Evolutionary conservation across 169 alveolate genomes (phyloP).

Genomic region (Plasmodium gallinaceum): DNA sequence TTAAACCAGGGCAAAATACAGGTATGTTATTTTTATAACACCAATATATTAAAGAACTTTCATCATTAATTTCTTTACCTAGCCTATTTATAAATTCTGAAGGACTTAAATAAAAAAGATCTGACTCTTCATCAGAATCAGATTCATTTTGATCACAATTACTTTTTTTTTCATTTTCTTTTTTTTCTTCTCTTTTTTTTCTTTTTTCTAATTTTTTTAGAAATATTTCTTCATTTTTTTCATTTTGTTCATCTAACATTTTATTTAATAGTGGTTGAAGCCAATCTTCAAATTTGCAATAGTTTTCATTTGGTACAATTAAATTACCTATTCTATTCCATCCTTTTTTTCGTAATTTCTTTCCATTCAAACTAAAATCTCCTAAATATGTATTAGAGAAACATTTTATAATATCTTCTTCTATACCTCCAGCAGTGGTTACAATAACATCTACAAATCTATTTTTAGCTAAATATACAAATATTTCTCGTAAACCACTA

Average conservation of each 20-base stretch:
- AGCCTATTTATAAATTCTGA: conserved; percentile 92
- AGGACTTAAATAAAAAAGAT: conserved; percentile 91
- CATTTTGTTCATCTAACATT: conserved; percentile 92
- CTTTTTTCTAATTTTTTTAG: conserved; percentile 37
- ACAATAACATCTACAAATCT: conserved; percentile 95
- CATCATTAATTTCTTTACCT: conserved; percentile 97
- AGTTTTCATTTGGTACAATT: conserved; percentile 97
- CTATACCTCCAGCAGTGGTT: conserved; percentile 99
- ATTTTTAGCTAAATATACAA: conserved; percentile 94
- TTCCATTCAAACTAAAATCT: conserved; percentile 91
- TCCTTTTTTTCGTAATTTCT: conserved; percentile 94
- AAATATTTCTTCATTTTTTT: conserved; percentile 76
- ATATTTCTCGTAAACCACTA: conserved; percentile 96
- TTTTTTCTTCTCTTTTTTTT: neutral
- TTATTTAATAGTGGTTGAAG: conserved; percentile 95
- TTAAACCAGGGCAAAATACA: conserved; percentile 99
- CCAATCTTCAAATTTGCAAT: conserved; percentile 98
- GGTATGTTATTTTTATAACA: conserved; percentile 98
- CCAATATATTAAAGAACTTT: conserved; percentile 97
- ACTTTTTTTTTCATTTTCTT: neutral
- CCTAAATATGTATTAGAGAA: conserved; percentile 95
- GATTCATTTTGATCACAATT: neutral
- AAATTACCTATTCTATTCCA: conserved; percentile 98
- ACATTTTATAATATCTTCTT: conserved; percentile 99
- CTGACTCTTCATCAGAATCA: conserved; percentile 78